A percentile compares a stretch with the other conserved stretches of the same genome.
Conservation (phyloP, 2,329 filamentous ascomycete species). For the Penicillium sp. region DNA sequence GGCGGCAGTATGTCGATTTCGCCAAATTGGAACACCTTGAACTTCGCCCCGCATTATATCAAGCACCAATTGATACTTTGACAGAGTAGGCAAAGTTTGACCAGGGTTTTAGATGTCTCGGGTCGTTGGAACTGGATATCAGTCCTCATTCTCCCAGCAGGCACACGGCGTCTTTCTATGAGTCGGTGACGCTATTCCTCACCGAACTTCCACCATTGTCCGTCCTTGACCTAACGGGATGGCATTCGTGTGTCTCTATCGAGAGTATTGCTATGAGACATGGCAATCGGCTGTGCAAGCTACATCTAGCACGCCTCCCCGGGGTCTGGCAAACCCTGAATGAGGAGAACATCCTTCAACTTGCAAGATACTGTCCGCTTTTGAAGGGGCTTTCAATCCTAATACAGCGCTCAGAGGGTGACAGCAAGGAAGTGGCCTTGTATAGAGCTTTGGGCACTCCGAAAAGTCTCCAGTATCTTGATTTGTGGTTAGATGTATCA, state of each 20-base stretch:
- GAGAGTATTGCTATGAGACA: background rate
- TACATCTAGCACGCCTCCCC: background rate
- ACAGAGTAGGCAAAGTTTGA: background rate
- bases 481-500: background rate
- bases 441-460: slow-evolving; percentile 4
- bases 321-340: background rate
- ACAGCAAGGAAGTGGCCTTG: background rate
- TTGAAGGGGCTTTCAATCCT: background rate
- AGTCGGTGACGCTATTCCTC: background rate
- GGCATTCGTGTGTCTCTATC: background rate
- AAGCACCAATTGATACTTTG: background rate
- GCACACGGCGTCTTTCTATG: background rate
- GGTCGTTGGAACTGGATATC: background rate
- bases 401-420: slow-evolving; percentile 3
- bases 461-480: background rate
- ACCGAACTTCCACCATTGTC: background rate
- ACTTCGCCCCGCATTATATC: background rate
- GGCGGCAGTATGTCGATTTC: background rate
- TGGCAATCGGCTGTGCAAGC: background rate
- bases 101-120: background rate
- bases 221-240: background rate
- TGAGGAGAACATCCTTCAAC: background rate
- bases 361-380: background rate
- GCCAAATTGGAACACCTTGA: background rate
- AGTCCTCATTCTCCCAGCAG: background rate